Evolutionary conservation across 148 eudicot species (phyloP), one percentile per base, ranked within the genome.

Genomic region (Simmondsia chinensis): DNA sequence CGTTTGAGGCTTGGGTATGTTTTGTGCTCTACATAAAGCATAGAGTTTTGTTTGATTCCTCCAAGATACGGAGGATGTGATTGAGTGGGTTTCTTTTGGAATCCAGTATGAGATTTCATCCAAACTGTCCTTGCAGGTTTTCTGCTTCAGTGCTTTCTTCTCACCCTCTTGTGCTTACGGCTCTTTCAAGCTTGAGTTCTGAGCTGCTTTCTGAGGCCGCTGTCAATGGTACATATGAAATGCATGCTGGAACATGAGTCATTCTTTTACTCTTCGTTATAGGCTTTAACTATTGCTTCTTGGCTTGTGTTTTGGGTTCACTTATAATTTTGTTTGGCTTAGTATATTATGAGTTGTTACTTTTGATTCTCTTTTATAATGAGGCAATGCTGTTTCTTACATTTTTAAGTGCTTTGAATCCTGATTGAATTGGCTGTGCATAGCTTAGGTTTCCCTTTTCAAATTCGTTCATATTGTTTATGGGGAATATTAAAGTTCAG

Each of bases 1-100:
- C 94, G 95, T 29, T 64, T 91, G 56, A 76, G 94, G 61, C 88
- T 75, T 48, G 87, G 94, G 99, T 91, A 63, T 44, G 73, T 44
- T 17, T 40, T 56, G 18, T 43, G 26, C 21, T 30, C 56, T 36
- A 15, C 28, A 8, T n/a, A n/a, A n/a, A n/a, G n/a, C n/a, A n/a
- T n/a, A n/a, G n/a, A n/a, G n/a, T n/a, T 11, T 4, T 28, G 3
- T 47, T 21, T 42, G 15, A 27, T 31, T 57, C 35, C 42, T 30
- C 43, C n/a, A 18, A 9, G 23, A n/a, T 32, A 25, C 43, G n/a
- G 15, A 56, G 45, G 43, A 20, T 8, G 40, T 43, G 15, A 28
- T 14, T 43, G 21, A 21, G 15, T 24, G 46, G 50, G 40, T 39
- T 37, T 54, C 32, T 33, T 52, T 21, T 27, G 19, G 18, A 32